A percentile compares a stretch with the other conserved stretches of the same genome.
These are phyloP conservation scores for Colletotrichum cereale DNA, from an alignment of 2,329 filamentous ascomycete species.

Conservation along the genomic window DNA sequence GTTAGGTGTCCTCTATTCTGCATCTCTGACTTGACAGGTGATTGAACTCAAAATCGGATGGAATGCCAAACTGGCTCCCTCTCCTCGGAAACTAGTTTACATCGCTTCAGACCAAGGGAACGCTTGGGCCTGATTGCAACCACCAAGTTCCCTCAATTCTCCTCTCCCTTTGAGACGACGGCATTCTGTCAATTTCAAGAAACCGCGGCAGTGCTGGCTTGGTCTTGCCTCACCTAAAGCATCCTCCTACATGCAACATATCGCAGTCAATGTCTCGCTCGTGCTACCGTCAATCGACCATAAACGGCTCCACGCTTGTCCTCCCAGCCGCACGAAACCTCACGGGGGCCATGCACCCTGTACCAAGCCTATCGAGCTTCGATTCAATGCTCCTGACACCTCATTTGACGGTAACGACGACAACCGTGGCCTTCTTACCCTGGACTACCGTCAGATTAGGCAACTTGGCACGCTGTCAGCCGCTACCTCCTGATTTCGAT, in stretches of 20 bases:
- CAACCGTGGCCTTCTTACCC: conserved; percentile 27
- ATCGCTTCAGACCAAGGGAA: background rate
- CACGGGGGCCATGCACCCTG: background rate
- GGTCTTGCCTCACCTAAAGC: background rate
- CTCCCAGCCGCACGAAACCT: background rate
- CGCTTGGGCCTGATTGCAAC: background rate
- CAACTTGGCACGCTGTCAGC: conserved; percentile 30
- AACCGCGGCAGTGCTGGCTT: background rate
- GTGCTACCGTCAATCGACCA: background rate
- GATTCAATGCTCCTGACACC: conserved; percentile 3
- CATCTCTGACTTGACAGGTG: background rate
- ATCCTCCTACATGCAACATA: background rate
- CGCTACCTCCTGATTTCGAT: background rate
- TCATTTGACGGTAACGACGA: conserved; percentile 17
- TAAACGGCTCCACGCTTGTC: background rate
- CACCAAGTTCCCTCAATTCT: background rate
- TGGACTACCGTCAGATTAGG: conserved; percentile 4
- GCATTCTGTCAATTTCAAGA: background rate
- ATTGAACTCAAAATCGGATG: conserved; percentile 15
- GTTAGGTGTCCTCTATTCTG: conserved; percentile 1
- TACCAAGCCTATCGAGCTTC: background rate
- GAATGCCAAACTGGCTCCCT: background rate
- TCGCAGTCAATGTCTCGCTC: background rate
- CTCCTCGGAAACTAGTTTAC: background rate
- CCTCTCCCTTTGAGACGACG: background rate